Percentiles rank a stretch among this genome's conserved stretches.
Evolutionary conservation across 257 asterid species (phyloP).

Genomic region (Cordia subcordata): DNA sequence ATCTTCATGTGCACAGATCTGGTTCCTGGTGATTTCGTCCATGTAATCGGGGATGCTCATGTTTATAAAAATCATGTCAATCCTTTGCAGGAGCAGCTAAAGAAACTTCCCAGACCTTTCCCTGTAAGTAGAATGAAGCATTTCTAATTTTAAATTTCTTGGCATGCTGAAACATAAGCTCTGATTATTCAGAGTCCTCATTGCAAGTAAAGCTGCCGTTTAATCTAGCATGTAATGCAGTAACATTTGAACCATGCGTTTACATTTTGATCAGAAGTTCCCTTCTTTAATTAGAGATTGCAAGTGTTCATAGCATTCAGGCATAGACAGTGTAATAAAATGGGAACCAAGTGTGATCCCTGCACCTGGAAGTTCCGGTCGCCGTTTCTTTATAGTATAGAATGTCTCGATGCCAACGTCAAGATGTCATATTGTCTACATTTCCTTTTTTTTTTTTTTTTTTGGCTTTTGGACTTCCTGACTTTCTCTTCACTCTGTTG

Average conservation of each 20-base stretch:
- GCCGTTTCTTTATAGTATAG: too few relatives aligned
- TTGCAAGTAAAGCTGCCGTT: too few relatives aligned
- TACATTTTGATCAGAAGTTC: too few relatives aligned
- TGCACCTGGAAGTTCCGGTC: too few relatives aligned
- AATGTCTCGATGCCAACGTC: not conserved
- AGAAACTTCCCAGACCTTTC: conserved; percentile 66
- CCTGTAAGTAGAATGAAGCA: conserved; percentile 41
- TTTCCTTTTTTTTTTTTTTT: not conserved
- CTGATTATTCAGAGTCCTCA: not conserved
- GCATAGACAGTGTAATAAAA: too few relatives aligned
- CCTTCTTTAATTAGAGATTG: too few relatives aligned
- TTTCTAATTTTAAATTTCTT: conserved; percentile 2
- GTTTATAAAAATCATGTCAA: conserved; percentile 54
- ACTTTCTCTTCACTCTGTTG: conserved; percentile 1
- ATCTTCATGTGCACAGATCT: conserved; percentile 35
- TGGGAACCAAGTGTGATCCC: too few relatives aligned
- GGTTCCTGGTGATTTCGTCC: conserved; percentile 68
- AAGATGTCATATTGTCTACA: not conserved
- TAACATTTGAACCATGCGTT: too few relatives aligned
- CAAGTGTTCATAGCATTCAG: too few relatives aligned
- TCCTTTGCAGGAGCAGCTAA: conserved; percentile 67
- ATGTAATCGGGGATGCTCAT: conserved; percentile 76
- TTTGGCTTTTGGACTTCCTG: conserved; percentile 1
- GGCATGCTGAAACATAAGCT: not conserved
- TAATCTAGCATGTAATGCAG: too few relatives aligned